Conservation (phyloP, 495 filamentous ascomycete species). For the Entonaema liquescens region DNA sequence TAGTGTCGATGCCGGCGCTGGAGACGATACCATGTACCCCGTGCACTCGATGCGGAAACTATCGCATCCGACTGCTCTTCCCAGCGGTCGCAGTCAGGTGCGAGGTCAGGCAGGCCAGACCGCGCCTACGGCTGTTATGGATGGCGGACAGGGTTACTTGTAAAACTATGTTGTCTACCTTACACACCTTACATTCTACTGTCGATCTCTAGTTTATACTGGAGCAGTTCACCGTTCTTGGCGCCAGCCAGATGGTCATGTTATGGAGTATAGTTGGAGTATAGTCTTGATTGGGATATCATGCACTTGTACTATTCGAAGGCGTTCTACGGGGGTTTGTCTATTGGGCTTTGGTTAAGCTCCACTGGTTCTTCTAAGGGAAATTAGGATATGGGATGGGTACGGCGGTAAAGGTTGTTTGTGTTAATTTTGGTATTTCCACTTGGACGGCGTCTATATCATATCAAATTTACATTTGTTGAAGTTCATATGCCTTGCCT, state of each 20-base stretch:
- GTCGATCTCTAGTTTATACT: background rate
- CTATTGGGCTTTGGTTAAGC: constrained; percentile 28
- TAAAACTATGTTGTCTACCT: background rate
- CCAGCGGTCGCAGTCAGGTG: background rate
- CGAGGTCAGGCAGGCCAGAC: constrained; percentile 7
- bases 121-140: constrained; percentile 43
- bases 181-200: background rate
- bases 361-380: constrained; percentile 7
- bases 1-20: constrained; percentile 28
- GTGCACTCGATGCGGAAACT: constrained; percentile 44
- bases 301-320: constrained; percentile 9
- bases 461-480: constrained; percentile 2
- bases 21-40: constrained; percentile 34
- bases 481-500: background rate
- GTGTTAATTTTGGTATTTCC: background rate
- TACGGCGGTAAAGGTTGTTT: background rate
- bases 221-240: background rate
- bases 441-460: background rate
- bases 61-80: constrained; percentile 21
- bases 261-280: background rate
- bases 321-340: constrained; percentile 10
- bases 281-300: background rate
- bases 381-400: background rate
- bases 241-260: background rate
- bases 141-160: constrained; percentile 29